phyloP scores from a whole-genome alignment of 768 basidiomycete genomes.

The Lactifluus volemus region DNA sequence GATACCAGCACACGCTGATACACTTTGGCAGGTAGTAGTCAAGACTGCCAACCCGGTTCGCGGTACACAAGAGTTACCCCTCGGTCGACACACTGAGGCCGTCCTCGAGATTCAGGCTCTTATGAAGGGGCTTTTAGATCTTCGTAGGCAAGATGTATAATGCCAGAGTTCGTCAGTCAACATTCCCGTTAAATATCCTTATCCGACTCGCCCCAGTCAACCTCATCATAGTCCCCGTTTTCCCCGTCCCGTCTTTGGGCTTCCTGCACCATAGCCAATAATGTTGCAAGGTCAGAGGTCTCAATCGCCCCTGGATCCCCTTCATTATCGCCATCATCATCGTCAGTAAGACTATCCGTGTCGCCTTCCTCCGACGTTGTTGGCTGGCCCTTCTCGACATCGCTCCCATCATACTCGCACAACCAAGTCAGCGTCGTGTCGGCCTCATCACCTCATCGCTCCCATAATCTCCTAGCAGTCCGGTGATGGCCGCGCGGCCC shows the following conservation, averaged over 20 bases:
- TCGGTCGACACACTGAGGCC: conserved; percentile 61
- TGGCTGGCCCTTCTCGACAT: conserved; percentile 14
- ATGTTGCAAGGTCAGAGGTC: conserved; percentile 31
- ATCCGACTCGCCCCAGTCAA: conserved; percentile 45
- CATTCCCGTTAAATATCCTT: conserved; percentile 19
- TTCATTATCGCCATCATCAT: conserved; percentile 27
- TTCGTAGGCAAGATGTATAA: conserved; percentile 64
- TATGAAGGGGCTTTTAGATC: conserved; percentile 78
- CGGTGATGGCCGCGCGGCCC: conserved; percentile 47
- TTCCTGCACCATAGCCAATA: conserved; percentile 36
- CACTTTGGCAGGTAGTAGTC: conserved; percentile 83
- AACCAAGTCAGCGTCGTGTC: conserved; percentile 25
- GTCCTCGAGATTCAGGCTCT: conserved; percentile 73
- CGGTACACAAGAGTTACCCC: conserved; percentile 68
- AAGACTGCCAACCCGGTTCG: conserved; percentile 73
- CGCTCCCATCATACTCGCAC: conserved; percentile 46
- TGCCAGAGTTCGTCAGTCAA: not conserved
- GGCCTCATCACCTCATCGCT: conserved; percentile 36
- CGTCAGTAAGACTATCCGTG: conserved; percentile 19
- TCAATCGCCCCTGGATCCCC: conserved; percentile 31
- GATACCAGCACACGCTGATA: conserved; percentile 69
- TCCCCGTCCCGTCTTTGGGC: conserved; percentile 26
- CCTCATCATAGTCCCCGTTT: conserved; percentile 33
- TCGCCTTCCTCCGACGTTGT: conserved; percentile 32
- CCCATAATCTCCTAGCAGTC: conserved; percentile 52